These are phyloP conservation scores for Saccharomyces hybrid DNA, from an alignment of 1,139 yeast genomes.

Conservation along the genomic window DNA sequence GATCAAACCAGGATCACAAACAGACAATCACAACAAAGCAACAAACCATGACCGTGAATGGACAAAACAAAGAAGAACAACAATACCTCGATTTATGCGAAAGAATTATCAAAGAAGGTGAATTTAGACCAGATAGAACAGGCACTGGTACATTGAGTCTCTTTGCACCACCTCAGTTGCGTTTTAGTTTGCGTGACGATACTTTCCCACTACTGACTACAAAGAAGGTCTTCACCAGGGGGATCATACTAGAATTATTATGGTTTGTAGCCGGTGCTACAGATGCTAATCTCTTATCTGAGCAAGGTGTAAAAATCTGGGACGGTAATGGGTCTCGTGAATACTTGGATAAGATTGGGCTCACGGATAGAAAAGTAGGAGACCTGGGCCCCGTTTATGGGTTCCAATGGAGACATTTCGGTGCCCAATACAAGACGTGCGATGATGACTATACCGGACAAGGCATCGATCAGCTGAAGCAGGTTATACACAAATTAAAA, in stretches of 20 bases:
- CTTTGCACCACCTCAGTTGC: constrained; percentile 92
- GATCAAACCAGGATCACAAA: neutral
- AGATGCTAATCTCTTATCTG: constrained; percentile 70
- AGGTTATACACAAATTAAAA: constrained; percentile 70
- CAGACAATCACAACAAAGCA: neutral
- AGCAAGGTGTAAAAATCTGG: constrained; percentile 90
- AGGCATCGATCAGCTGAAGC: constrained; percentile 84
- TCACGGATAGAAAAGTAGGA: constrained; percentile 75
- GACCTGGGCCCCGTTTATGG: constrained; percentile 98
- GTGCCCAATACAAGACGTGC: constrained; percentile 81
- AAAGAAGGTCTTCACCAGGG: constrained; percentile 83
- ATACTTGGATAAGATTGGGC: constrained; percentile 75
- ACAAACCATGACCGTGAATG: constrained; percentile 4
- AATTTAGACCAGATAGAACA: constrained; percentile 86
- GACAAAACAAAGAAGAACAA: constrained; percentile 53
- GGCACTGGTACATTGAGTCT: constrained; percentile 91
- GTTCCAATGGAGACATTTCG: constrained; percentile 98
- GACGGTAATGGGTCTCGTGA: constrained; percentile 98
- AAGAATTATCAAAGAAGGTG: constrained; percentile 74
- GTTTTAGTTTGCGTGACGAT: constrained; percentile 68
- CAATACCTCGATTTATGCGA: constrained; percentile 79
- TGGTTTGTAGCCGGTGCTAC: constrained; percentile 94
- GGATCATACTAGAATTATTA: constrained; percentile 76
- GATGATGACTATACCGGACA: constrained; percentile 79
- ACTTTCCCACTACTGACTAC: constrained; percentile 85